Evolutionary conservation across 495 filamentous ascomycete genomes (phyloP).

Genomic region (Articulospora tetracladia): DNA sequence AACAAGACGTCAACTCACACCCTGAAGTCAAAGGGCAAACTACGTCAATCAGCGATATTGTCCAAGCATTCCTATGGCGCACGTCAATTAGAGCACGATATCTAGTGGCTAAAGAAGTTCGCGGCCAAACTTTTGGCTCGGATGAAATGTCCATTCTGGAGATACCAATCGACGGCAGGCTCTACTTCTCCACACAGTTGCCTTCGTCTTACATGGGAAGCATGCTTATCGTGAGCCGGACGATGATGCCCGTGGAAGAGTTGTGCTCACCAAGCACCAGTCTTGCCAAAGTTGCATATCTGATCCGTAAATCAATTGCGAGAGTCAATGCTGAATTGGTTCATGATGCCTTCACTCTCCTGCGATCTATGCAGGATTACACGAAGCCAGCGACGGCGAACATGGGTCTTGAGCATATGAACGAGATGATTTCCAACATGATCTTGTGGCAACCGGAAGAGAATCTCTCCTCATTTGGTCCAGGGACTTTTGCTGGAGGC

Average conservation of each 20-base stretch:
- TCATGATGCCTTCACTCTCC: slow-evolving; percentile 32
- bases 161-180: slow-evolving; percentile 29
- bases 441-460: slow-evolving; percentile 26
- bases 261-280: slow-evolving; percentile 29
- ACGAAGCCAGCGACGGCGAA: slow-evolving; percentile 23
- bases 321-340: slow-evolving; percentile 26
- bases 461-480: slow-evolving; percentile 24
- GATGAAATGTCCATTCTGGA: slow-evolving; percentile 33
- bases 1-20: slow-evolving; percentile 23
- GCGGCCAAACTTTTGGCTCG: slow-evolving; percentile 19
- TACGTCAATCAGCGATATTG: slow-evolving; percentile 27
- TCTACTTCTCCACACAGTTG: slow-evolving; percentile 29
- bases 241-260: slow-evolving; percentile 25
- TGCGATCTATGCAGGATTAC: slow-evolving; percentile 27
- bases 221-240: slow-evolving; percentile 27
- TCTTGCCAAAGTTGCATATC: slow-evolving; percentile 25
- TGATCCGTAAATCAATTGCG: slow-evolving; percentile 22
- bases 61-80: slow-evolving; percentile 34
- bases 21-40: slow-evolving; percentile 17
- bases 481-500: slow-evolving; percentile 27
- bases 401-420: slow-evolving; percentile 29
- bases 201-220: slow-evolving; percentile 34
- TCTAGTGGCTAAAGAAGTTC: slow-evolving; percentile 28
- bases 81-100: slow-evolving; percentile 30
- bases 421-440: slow-evolving; percentile 29